phyloP scores from a whole-genome alignment of 176 grass and related monocot species.

The Lolium perenne region DNA sequence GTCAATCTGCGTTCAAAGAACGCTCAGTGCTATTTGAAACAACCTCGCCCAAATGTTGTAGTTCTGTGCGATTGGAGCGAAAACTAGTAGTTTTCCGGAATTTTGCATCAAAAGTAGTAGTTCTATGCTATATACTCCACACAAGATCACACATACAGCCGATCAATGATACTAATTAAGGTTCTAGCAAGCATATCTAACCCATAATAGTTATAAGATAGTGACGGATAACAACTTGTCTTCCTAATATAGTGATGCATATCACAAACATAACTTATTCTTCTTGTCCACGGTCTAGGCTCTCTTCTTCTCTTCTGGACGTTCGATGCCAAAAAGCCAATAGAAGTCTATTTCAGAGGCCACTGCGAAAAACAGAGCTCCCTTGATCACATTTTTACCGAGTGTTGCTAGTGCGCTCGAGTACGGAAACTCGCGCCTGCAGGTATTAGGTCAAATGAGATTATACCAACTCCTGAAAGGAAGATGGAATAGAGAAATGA shows the following conservation, averaged over 20 bases:
- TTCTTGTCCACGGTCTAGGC: not conserved
- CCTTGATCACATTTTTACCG: not conserved
- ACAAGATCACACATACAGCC: not conserved
- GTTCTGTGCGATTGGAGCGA: too few relatives aligned
- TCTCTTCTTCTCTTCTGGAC: not conserved
- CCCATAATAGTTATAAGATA: too few relatives aligned
- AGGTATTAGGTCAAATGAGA: conserved; percentile 4
- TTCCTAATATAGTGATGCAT: too few relatives aligned
- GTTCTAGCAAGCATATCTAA: not conserved
- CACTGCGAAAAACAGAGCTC: not conserved
- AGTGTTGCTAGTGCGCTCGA: not conserved
- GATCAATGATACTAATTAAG: too few relatives aligned
- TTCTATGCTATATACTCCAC: too few relatives aligned
- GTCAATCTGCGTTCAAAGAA: too few relatives aligned
- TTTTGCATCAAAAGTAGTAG: too few relatives aligned
- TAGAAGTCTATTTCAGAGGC: not conserved
- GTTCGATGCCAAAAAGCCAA: not conserved
- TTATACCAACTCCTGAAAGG: not conserved
- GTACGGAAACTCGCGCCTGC: not conserved
- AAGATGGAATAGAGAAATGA: not conserved
- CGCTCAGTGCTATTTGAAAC: too few relatives aligned
- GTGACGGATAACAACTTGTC: too few relatives aligned
- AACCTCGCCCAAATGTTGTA: too few relatives aligned
- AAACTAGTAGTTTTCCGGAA: too few relatives aligned
- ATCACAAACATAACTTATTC: too few relatives aligned